Base-by-base conservation (phyloP, 768 basidiomycete genomes). In the Leccinum subgranulosum region DNA sequence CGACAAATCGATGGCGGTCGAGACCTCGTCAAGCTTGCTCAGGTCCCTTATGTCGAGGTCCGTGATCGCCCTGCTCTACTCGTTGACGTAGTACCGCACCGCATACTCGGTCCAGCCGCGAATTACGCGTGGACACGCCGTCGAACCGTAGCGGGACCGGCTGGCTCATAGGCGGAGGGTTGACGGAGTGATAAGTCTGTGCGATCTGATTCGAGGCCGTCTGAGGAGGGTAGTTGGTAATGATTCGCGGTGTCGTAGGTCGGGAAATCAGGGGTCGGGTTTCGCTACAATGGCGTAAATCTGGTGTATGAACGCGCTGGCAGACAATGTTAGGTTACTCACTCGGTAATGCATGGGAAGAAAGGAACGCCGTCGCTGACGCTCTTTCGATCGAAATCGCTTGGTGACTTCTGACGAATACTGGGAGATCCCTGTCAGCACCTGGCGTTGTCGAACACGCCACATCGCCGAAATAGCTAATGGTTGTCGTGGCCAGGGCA, bases 31-130 rank as follows among this genome's bases (percentile, higher is more conserved):
- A 15, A 90, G 75, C 54, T 76, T 75, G 49, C 75, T 74, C 47
- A 81, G 66, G 49, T 73, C 75, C 46, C 87, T 81, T 49, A 92
- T 71, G 62, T 90, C 84, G 46, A 86, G 73, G 65, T 92, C 91
- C 17, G 88, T 88, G n/a, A 83, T 84, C 53, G 85, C 76, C 45
- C 79, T 82, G 36, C 79, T 71, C 11, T 78, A 81, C 4, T 82
- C 80, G 65, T 90, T 87, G 46, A 82, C 79, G 64, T 85, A 93
- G 72, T 93, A 93, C 36, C 81, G 74, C 4, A 80, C 73, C 21
- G 81, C 76, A 66, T 88, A 84, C 65, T 87, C 88, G 49, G 82
- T 76, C 90, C 90, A 92, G 4, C 91, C 91, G 19, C 85, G 79
- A 17, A 15, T 39, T 28, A 56, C 49, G 36, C 68, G 65, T 0